Evolutionary conservation across 2,329 filamentous ascomycete species (phyloP), one percentile per base, ranked within the genome.

Genomic region (Colletotrichum theobromicola): DNA sequence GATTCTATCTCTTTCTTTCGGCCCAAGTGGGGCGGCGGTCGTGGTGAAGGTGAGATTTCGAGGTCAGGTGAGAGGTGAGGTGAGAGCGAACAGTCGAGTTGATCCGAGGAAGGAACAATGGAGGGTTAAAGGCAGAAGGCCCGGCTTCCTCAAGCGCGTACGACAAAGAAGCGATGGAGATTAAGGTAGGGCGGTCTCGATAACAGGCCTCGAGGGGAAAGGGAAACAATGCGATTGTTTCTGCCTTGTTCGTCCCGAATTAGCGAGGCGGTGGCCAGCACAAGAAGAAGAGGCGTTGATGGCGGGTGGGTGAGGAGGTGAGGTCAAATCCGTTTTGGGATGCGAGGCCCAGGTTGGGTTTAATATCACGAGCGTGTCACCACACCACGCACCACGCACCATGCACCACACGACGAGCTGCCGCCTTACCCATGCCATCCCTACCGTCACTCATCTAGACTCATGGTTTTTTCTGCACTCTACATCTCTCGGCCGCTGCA

Each of bases 151-250:
- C 68, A 75, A 67, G 68, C 46, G 63, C 68, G 57, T 50, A 72
- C 57, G 62, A 57, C 21, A 34, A 66, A 28, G 46, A 66, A 50
- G 46, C 24, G 34, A 42, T 21, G n/a, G 63, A 72, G 37, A 74
- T 63, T 75, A 74, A 50, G 42, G 42, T 18, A 50, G 42, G 50
- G 53, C 28, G 73, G 73, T 70, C 64, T 58, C 26, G 53, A 74
- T 28, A 75, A 74, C 28, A 53, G 73, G 64, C 73, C 73, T 64
- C 34, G 30, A 50, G 30, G 32, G 68, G 42, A 35, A 75, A 75
- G 62, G 68, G 61, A 75, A 72, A 75, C 70, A 75, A 75, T 61
- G 58, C 24, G 18, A 75, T 70, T 75, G 73, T 75, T 74, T 75
- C 73, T 61, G 37, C 60, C 73, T 65, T 62, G n/a, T 73, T 50